A percentile compares a stretch with the other conserved stretches of the same genome.
Conservation (phyloP, 495 filamentous ascomycete species). For the Penicillium crystallinum region DNA sequence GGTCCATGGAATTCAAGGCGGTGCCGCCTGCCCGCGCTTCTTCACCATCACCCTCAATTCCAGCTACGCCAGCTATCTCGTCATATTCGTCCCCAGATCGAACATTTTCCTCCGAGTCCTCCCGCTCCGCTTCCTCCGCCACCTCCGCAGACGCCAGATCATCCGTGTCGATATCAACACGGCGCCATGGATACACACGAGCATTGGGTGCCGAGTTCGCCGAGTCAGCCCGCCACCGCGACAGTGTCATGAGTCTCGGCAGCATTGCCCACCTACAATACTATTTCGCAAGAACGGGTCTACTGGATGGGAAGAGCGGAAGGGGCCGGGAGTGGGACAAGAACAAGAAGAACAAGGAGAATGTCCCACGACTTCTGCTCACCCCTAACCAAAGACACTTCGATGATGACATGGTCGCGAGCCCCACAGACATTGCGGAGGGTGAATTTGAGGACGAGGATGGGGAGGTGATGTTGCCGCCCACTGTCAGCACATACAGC, state of each 20-base stretch:
- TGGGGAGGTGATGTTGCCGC: conserved; percentile 76
- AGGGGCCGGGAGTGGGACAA: conserved; percentile 60
- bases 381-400: conserved; percentile 41
- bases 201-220: conserved; percentile 89
- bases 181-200: conserved; percentile 79
- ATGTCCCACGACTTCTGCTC: conserved; percentile 36
- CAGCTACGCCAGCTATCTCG: conserved; percentile 60
- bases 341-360: conserved; percentile 46
- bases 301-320: conserved; percentile 89
- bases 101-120: conserved; percentile 72
- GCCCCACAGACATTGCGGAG: conserved; percentile 46
- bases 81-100: conserved; percentile 61
- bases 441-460: conserved; percentile 53
- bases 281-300: conserved; percentile 91
- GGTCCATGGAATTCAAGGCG: conserved; percentile 23
- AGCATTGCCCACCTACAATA: conserved; percentile 97
- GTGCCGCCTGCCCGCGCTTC: conserved; percentile 32
- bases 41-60: conserved; percentile 55
- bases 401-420: conserved; percentile 46
- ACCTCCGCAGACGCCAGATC: conserved; percentile 50
- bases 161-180: conserved; percentile 52
- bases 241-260: conserved; percentile 91
- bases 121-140: conserved; percentile 60
- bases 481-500: conserved; percentile 93
- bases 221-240: conserved; percentile 77